phyloP scores from a whole-genome alignment of 2,329 filamentous ascomycete species.

The Escovopsis sp. region DNA sequence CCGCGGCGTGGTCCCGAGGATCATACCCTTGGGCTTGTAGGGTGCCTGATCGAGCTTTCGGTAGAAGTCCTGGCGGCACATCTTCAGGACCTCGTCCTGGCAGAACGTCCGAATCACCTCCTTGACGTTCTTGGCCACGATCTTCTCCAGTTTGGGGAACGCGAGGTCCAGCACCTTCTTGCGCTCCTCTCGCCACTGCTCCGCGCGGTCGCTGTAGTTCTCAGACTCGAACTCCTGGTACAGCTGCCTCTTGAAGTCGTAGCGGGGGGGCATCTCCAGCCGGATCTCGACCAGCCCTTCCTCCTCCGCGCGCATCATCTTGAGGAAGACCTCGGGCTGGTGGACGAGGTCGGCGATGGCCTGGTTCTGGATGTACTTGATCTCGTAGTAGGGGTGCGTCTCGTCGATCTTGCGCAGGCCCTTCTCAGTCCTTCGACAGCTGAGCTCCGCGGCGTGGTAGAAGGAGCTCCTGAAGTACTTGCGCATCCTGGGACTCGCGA shows the following conservation, averaged over 20 bases:
- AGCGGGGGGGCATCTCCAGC: constrained; percentile 60
- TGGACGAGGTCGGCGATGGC: constrained; percentile 67
- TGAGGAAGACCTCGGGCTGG: constrained; percentile 78
- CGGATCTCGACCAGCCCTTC: constrained; percentile 82
- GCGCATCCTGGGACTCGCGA: constrained; percentile 74
- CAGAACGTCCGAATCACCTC: constrained; percentile 88
- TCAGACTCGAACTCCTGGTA: constrained; percentile 81
- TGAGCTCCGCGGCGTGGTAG: constrained; percentile 70
- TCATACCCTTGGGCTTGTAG: constrained; percentile 86
- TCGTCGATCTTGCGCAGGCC: constrained; percentile 88
- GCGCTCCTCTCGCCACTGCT: constrained; percentile 85
- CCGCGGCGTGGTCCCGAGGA: constrained; percentile 72
- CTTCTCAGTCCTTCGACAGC: constrained; percentile 85
- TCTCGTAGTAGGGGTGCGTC: constrained; percentile 89
- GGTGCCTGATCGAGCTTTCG: constrained; percentile 89
- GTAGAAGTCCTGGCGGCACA: constrained; percentile 77
- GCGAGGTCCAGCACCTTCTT: constrained; percentile 72
- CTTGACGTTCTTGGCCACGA: constrained; percentile 85
- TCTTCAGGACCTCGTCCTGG: constrained; percentile 78
- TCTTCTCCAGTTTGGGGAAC: constrained; percentile 62
- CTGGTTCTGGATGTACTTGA: constrained; percentile 90
- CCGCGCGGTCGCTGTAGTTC: constrained; percentile 86
- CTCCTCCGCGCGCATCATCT: constrained; percentile 94
- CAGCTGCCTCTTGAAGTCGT: constrained; percentile 60
- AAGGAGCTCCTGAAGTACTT: constrained; percentile 72